Evolutionary conservation across 2,329 filamentous ascomycete genomes (phyloP), one percentile per base, ranked within the genome.

Genomic region (Rhexocercosporidium sp.): DNA sequence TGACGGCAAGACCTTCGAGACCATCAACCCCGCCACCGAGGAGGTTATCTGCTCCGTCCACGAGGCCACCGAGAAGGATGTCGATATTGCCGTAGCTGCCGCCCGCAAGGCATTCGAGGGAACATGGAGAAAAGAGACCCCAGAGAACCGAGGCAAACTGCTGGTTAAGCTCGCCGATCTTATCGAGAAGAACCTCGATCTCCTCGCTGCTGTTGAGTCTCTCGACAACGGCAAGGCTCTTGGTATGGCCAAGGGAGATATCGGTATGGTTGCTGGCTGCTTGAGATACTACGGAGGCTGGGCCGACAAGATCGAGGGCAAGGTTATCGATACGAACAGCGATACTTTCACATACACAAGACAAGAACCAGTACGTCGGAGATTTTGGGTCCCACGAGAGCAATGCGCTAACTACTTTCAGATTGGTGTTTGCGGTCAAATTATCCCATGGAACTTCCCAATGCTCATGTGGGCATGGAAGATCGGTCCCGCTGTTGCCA

Each of bases 1-100:
- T 71, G 92, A 97, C 75, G 94, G 94, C 83, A 91, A 93, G 87
- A 94, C 90, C 73, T 96, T 97, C 78, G 93, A 97, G 82, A 92
- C 94, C 80, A 90, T 96, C 85, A 97, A 97, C 87, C 94, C 94
- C 68, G 77, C 90, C 71, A 93, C 88, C 72, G 94, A 97, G 81
- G 89, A 94, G 81, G 88, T 93, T 77, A 96, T 97, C 83, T 87
- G 85, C 84, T 90, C 89, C 64, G 92, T 97, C 75, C 83, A 88
- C 78, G 94, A 97, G 83, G 94, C 90, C 77, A 92, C 90, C 72
- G 93, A 96, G 85, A 94, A 96, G 85, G 93, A 96, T 82, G 83
- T 90, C 79, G 88, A 90, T 79, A 82, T 94, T 68, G 94, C 94
- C 70, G 94, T 97, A 71, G 83, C 87, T 66, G 94, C 93, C 62